Evolutionary conservation across 768 basidiomycete species (phyloP), one percentile per base, ranked within the genome.

Genomic region (Boletus reticulatus): DNA sequence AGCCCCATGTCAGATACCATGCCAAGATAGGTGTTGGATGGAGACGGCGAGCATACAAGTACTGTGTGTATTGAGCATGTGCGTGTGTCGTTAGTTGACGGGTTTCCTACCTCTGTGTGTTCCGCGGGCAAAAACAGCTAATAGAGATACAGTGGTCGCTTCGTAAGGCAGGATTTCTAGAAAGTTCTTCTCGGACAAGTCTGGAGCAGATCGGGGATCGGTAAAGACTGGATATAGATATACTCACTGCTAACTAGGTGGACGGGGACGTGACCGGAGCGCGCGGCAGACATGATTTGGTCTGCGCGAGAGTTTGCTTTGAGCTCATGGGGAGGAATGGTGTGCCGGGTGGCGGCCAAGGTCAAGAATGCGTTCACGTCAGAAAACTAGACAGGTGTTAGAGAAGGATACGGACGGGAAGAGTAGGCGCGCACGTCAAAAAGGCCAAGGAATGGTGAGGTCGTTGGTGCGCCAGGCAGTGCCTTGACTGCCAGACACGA

Each of bases 291-390:
- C 31, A 92, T 77, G 53, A 93, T 92, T 53, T 86, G 80, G 56
- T 84, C 79, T 22, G 84, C 78, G 4, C 86, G 82, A 1, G 81
- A 71, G 58, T 85, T 80, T 6, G 79, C 82, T 32, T 77, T 76
- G 17, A 88, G 67, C 47, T 85, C 81, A n/a, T 86, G 84, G 0
- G 79, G 76, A 22, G 75, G 70, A 39, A 88, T 76, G 4, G 85
- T 87, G 64, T 92, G 89, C 43, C 85, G 75, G 4, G 88, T 92
- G 8, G 91, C 89, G 11, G 91, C 91, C 44, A 93, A 75, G 4
- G 88, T 89, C 56, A 93, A 71, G 65, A 92, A 93, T n/a, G 91
- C 88, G 66, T 93, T 93, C 12, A 92, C 87, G 66, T 93, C 91
- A 17, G 90, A 85, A 62, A 83, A 92, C 90, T 93, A 60, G 16